Conservation (phyloP, 805 yeast species). For the Wickerhamiella domercqiae region DNA sequence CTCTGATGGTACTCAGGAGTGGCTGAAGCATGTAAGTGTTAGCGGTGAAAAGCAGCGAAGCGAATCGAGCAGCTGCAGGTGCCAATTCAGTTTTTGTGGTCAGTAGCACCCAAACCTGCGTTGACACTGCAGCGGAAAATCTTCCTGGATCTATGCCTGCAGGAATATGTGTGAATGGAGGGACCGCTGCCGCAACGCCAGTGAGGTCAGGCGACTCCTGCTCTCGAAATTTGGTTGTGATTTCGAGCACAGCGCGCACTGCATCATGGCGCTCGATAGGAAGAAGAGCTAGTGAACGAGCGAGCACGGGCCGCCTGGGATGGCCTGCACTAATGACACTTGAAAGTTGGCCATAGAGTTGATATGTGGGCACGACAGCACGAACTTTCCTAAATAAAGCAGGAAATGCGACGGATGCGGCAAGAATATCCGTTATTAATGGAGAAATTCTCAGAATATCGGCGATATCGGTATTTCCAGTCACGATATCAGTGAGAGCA, state of each 20-base stretch:
- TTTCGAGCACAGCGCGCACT: slow-evolving; percentile 56
- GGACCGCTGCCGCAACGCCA: slow-evolving; percentile 52
- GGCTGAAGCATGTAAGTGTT: slow-evolving; percentile 12
- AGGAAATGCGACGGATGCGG: slow-evolving; percentile 4
- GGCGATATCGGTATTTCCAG: slow-evolving; percentile 18
- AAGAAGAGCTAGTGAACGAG: slow-evolving; percentile 36
- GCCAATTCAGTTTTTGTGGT: slow-evolving; percentile 18
- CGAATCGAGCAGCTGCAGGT: slow-evolving; percentile 5
- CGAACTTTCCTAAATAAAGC: slow-evolving; percentile 1
- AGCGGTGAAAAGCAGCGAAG: slow-evolving; percentile 2
- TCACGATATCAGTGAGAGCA: slow-evolving; percentile 3
- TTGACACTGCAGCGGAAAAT: slow-evolving; percentile 46
- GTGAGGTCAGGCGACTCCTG: slow-evolving; percentile 51
- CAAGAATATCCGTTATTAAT: slow-evolving; percentile 9
- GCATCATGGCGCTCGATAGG: slow-evolving; percentile 53
- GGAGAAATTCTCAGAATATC: slow-evolving; percentile 22
- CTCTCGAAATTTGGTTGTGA: slow-evolving; percentile 62
- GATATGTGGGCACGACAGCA: slow-evolving; percentile 39
- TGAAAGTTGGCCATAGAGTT: slow-evolving; percentile 41
- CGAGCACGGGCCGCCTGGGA: slow-evolving; percentile 27
- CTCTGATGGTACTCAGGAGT: slow-evolving; percentile 9
- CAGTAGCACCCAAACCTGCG: slow-evolving; percentile 47
- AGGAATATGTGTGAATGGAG: slow-evolving; percentile 52
- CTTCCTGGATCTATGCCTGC: slow-evolving; percentile 28
- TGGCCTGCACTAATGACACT: too few species aligned